phyloP scores from a whole-genome alignment of 331 rosid species.

The Acacia concinna region DNA sequence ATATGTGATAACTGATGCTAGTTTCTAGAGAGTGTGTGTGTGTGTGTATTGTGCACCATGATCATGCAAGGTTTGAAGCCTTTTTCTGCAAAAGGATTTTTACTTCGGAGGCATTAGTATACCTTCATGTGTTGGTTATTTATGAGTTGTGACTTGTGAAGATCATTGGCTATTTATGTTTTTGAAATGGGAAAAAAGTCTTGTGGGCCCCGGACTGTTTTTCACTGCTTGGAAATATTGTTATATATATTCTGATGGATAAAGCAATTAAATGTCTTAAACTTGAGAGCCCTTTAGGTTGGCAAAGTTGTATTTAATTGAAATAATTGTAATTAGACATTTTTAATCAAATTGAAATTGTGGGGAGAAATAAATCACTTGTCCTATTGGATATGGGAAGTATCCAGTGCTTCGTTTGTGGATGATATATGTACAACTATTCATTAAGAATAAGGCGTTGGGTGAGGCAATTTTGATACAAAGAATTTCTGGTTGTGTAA shows the following conservation, averaged over 20 bases:
- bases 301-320: slow-evolving; percentile 1
- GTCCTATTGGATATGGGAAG: background rate
- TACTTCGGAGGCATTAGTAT: background rate
- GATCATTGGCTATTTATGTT: background rate
- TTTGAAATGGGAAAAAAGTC: background rate
- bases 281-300: slow-evolving; percentile 3
- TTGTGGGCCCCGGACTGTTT: background rate
- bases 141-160: background rate
- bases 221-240: background rate
- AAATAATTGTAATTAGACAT: background rate
- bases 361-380: slow-evolving; percentile 2
- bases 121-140: background rate
- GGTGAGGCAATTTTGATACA: background rate
- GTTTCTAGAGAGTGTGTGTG: background rate
- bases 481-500: background rate
- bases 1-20: background rate
- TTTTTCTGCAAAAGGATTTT: background rate
- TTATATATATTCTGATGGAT: background rate
- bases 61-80: too few species aligned
- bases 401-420: background rate
- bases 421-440: background rate
- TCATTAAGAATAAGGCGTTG: background rate
- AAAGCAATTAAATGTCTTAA: background rate
- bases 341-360: background rate
- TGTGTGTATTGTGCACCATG: too few species aligned